A percentile compares a stretch with the other conserved stretches of the same genome.
These are phyloP conservation scores for Auriscalpium vulgare DNA, from an alignment of 768 basidiomycete genomes.

Conservation along the genomic window DNA sequence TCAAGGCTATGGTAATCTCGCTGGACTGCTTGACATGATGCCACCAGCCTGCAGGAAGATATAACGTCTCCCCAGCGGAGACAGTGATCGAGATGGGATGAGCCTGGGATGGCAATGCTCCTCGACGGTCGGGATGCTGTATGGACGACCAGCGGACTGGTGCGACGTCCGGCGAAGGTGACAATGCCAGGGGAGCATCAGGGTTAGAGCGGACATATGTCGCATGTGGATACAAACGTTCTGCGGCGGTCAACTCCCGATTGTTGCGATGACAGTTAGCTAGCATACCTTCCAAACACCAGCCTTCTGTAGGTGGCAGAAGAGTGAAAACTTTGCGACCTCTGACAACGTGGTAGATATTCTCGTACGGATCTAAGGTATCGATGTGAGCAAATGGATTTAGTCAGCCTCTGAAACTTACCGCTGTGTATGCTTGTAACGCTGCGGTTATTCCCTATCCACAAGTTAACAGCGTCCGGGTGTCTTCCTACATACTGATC, in stretches of 20 bases:
- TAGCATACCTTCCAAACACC: slow-evolving; percentile 65
- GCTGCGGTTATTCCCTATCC: slow-evolving; percentile 78
- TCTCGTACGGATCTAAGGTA: slow-evolving; percentile 77
- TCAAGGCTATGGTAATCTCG: slow-evolving; percentile 59
- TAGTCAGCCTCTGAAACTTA: slow-evolving; percentile 22
- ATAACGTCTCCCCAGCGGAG: slow-evolving; percentile 68
- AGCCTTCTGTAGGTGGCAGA: slow-evolving; percentile 83
- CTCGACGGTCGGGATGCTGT: slow-evolving; percentile 43
- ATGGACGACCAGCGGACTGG: slow-evolving; percentile 81
- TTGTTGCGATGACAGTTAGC: not conserved
- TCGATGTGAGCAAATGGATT: not conserved
- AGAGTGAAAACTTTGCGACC: slow-evolving; percentile 84
- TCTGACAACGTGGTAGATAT: slow-evolving; percentile 81
- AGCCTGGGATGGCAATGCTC: slow-evolving; percentile 40
- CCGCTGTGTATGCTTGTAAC: slow-evolving; percentile 85
- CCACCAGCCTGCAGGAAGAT: slow-evolving; percentile 93
- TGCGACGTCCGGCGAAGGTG: slow-evolving; percentile 29
- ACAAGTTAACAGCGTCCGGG: slow-evolving; percentile 89
- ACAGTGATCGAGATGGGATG: slow-evolving; percentile 64
- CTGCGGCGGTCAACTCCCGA: slow-evolving; percentile 24
- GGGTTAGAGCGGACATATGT: slow-evolving; percentile 31
- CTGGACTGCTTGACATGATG: slow-evolving; percentile 76
- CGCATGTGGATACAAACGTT: slow-evolving; percentile 58
- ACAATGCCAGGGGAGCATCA: slow-evolving; percentile 44
- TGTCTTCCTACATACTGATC: slow-evolving; percentile 33